Evolutionary conservation across 31 red algal species (phyloP).

Genomic region (Asparagopsis taxiformis): DNA sequence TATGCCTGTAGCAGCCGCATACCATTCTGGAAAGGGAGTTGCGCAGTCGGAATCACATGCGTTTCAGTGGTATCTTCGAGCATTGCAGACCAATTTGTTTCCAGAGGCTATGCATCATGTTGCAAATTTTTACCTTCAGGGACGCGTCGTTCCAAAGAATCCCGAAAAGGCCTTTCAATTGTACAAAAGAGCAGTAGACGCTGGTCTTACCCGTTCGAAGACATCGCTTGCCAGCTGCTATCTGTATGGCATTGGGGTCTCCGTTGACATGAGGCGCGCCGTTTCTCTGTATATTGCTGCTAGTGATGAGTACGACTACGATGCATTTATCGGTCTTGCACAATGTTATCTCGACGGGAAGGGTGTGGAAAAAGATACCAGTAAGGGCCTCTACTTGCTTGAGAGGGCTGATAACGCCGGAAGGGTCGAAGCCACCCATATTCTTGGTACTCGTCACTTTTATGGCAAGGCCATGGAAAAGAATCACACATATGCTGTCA

Average conservation of each 20-base stretch:
- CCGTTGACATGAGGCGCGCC: conserved; percentile 1
- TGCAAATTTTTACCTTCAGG: conserved; percentile 39
- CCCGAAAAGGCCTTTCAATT: conserved; percentile 12
- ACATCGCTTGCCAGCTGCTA: conserved; percentile 25
- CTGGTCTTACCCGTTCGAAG: conserved; percentile 5
- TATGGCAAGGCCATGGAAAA: neutral
- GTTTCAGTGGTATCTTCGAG: conserved; percentile 17
- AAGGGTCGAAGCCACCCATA: neutral
- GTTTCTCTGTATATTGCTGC: conserved; percentile 22
- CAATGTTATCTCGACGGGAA: conserved; percentile 26
- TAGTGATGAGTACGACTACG: neutral
- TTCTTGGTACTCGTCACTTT: conserved; percentile 24
- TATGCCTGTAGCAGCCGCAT: conserved; percentile 13
- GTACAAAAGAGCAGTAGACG: conserved; percentile 19
- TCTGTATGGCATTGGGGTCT: conserved; percentile 6
- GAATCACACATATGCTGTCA: neutral
- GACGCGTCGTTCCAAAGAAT: conserved; percentile 18
- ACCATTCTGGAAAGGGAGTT: conserved; percentile 16
- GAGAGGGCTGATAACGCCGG: conserved; percentile 5
- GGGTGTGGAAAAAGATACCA: conserved; percentile 15
- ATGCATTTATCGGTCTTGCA: conserved; percentile 12
- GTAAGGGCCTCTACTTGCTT: conserved; percentile 20
- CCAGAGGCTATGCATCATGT: conserved; percentile 23
- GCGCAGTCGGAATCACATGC: neutral
- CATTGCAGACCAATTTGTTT: conserved; percentile 5